Evolutionary conservation across 2,329 filamentous ascomycete species (phyloP).

Genomic region (Colletotrichum graminicola): DNA sequence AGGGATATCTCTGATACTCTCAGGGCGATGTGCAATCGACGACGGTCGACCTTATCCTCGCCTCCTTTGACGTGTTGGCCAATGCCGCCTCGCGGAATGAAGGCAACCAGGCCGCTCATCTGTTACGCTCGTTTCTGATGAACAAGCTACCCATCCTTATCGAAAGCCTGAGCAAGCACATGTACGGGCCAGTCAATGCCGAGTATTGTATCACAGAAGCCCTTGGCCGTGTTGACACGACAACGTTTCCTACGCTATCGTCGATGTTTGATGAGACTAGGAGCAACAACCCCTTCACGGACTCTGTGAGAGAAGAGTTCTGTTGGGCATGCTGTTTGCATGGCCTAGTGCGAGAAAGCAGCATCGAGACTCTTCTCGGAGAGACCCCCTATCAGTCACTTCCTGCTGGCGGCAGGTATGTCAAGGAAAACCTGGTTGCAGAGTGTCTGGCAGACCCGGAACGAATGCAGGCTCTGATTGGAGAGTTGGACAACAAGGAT

Average conservation of each 20-base stretch:
- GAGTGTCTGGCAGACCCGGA: constrained; percentile 84
- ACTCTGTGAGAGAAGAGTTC: constrained; percentile 77
- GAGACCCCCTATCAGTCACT: constrained; percentile 86
- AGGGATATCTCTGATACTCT: background rate
- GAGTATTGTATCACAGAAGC: constrained; percentile 79
- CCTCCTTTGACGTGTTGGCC: constrained; percentile 89
- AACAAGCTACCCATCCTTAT: constrained; percentile 71
- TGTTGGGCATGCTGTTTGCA: constrained; percentile 92
- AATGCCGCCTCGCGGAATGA: constrained; percentile 82
- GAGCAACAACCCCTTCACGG: constrained; percentile 68
- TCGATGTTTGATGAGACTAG: constrained; percentile 71
- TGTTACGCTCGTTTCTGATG: constrained; percentile 88
- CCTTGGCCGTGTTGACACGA: constrained; percentile 84
- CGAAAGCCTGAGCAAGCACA: constrained; percentile 68
- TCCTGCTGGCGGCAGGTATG: constrained; percentile 79
- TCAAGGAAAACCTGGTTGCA: constrained; percentile 81
- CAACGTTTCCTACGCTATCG: constrained; percentile 74
- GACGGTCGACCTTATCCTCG: constrained; percentile 85
- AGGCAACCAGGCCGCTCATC: constrained; percentile 70
- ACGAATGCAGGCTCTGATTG: constrained; percentile 79
- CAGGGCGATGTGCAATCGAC: constrained; percentile 82
- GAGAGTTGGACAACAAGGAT: constrained; percentile 89
- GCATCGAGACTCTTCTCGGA: constrained; percentile 83
- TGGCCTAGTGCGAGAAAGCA: constrained; percentile 81
- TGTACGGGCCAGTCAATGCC: constrained; percentile 79